phyloP scores from a whole-genome alignment of 2,329 filamentous ascomycete species.

The Diaporthe ampelina region DNA sequence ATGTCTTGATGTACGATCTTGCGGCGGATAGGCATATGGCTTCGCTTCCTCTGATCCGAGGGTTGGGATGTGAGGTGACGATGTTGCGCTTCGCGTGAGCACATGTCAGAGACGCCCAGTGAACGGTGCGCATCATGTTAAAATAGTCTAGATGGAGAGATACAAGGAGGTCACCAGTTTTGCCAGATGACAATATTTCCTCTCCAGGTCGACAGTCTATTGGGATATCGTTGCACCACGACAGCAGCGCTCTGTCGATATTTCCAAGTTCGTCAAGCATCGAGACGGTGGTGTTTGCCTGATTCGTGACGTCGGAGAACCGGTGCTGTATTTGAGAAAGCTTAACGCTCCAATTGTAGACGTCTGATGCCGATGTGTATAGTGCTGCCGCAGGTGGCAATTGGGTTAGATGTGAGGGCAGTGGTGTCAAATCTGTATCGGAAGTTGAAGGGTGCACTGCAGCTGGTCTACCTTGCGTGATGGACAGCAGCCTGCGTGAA shows the following conservation, averaged over 20 bases:
- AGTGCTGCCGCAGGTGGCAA: no score
- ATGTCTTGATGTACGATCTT: not conserved
- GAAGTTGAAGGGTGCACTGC: not conserved
- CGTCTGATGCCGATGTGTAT: not conserved
- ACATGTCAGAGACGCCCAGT: not conserved
- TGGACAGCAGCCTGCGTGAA: not conserved
- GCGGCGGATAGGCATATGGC: slow-evolving; percentile 2
- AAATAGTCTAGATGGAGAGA: slow-evolving; percentile 9
- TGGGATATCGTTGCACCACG: slow-evolving; percentile 1
- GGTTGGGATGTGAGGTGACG: not conserved
- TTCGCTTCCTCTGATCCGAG: slow-evolving; percentile 10
- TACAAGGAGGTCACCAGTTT: not conserved
- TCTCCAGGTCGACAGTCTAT: slow-evolving; percentile 16
- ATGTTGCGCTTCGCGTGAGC: not conserved
- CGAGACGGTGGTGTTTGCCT: not conserved
- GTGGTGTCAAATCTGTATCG: not conserved
- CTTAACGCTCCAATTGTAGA: not conserved
- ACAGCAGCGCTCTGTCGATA: not conserved
- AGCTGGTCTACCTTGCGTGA: not conserved
- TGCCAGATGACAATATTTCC: not conserved
- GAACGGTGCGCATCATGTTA: not conserved
- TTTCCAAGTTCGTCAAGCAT: not conserved
- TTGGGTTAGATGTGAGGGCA: not conserved
- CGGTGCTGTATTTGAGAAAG: slow-evolving; percentile 5
- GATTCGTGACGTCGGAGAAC: not conserved